phyloP scores from a whole-genome alignment of 306 rosid species.

The Gastrolobium villosum region DNA sequence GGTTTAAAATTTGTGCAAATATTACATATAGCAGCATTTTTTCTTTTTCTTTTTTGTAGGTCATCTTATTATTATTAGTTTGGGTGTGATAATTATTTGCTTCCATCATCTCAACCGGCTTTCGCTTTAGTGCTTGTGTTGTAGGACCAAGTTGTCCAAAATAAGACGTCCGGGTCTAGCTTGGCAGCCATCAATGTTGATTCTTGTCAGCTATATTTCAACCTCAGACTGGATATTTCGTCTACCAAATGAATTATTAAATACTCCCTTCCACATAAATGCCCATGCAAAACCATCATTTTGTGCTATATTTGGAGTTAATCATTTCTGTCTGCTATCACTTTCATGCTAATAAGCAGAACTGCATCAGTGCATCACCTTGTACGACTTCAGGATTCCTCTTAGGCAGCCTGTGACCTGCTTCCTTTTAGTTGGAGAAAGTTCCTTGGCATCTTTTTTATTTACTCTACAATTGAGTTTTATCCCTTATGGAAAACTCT shows the following conservation, averaged over 20 bases:
- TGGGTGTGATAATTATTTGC: conserved; percentile 14
- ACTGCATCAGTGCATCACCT: conserved; percentile 33
- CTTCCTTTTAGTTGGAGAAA: conserved; percentile 44
- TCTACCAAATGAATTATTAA: conserved; percentile 23
- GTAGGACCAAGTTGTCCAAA: conserved; percentile 36
- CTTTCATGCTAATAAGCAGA: conserved; percentile 37
- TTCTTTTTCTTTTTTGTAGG: conserved; percentile 1
- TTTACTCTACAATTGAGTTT: conserved; percentile 27
- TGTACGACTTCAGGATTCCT: conserved; percentile 44
- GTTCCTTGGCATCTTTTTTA: conserved; percentile 38
- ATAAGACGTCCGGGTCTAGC: conserved; percentile 1
- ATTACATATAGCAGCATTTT: neutral
- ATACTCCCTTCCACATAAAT: conserved; percentile 17
- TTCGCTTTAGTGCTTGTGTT: conserved; percentile 11
- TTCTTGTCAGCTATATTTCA: conserved; percentile 13
- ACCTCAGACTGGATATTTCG: conserved; percentile 16
- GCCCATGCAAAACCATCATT: conserved; percentile 25
- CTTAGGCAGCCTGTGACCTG: conserved; percentile 40
- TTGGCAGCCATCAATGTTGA: conserved; percentile 1
- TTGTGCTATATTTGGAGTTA: conserved; percentile 38
- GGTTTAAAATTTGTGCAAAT: conserved; percentile 31
- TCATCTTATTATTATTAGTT: neutral
- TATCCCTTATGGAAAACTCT: conserved; percentile 45
- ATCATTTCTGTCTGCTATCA: conserved; percentile 35
- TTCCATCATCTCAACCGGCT: conserved; percentile 9